Conservation (phyloP, 805 yeast species). For the Yarrowia sp. region DNA sequence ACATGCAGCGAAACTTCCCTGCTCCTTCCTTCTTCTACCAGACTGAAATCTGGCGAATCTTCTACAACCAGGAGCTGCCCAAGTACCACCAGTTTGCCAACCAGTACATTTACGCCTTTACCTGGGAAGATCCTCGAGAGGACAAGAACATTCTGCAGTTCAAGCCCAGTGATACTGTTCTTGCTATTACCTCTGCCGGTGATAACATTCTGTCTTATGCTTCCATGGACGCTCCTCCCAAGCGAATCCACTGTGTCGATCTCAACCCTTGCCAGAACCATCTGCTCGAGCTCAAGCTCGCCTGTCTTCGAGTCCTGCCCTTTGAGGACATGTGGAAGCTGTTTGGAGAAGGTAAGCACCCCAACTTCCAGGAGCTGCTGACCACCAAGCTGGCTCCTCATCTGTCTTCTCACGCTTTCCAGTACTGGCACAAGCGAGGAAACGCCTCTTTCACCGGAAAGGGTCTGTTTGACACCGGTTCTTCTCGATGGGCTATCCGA, state of each 20-base stretch:
- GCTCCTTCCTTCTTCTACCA: constrained; percentile 81
- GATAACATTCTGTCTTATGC: constrained; percentile 78
- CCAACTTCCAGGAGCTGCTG: constrained; percentile 52
- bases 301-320: constrained; percentile 57
- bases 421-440: constrained; percentile 72
- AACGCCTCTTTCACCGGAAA: constrained; percentile 56
- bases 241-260: constrained; percentile 79
- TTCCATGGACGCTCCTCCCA: constrained; percentile 66
- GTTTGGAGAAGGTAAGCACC: constrained; percentile 72
- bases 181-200: constrained; percentile 85
- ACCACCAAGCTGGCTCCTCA: constrained; percentile 60
- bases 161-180: constrained; percentile 62
- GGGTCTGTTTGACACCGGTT: constrained; percentile 74
- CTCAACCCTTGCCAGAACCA: constrained; percentile 82
- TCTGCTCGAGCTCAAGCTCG: constrained; percentile 72
- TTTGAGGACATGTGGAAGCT: constrained; percentile 67
- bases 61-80: constrained; percentile 68
- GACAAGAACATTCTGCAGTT: constrained; percentile 66
- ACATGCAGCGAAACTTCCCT: constrained; percentile 64
- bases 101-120: constrained; percentile 81
- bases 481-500: constrained; percentile 82
- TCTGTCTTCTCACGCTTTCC: constrained; percentile 76
- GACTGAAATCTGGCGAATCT: constrained; percentile 72
- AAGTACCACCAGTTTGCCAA: constrained; percentile 68
- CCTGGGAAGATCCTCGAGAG: constrained; percentile 89